Conservation (phyloP, 192 early-diverging fungal genomes). For the Dissophora ornata region DNA sequence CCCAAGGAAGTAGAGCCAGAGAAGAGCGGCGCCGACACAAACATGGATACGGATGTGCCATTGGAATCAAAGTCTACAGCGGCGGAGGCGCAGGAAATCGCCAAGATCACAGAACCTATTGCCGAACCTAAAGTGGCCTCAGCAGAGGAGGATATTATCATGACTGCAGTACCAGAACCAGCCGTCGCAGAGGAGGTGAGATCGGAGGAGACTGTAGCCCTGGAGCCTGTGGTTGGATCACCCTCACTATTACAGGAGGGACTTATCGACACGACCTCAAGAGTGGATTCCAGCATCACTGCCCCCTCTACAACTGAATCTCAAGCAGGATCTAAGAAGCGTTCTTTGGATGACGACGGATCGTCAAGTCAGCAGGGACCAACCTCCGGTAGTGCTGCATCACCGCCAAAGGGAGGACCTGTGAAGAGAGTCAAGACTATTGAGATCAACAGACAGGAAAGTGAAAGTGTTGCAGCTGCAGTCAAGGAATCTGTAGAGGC, state of each 20-base stretch:
- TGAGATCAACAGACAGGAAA: constrained; percentile 2
- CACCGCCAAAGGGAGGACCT: not conserved
- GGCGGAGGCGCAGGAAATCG: constrained; percentile 22
- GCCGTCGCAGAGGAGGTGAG: not conserved
- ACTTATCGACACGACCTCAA: constrained; percentile 32
- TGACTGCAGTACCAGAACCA: constrained; percentile 13
- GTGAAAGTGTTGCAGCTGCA: constrained; percentile 12
- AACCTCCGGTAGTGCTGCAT: not conserved
- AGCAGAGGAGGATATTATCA: constrained; percentile 27
- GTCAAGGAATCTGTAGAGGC: constrained; percentile 34
- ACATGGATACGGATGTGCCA: not conserved
- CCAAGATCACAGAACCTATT: constrained; percentile 10
- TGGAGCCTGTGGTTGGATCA: constrained; percentile 19
- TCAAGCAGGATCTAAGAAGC: constrained; percentile 19
- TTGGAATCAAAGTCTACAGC: not conserved
- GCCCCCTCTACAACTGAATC: not conserved
- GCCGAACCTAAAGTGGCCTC: constrained; percentile 9
- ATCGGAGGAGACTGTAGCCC: not conserved
- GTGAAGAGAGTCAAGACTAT: constrained; percentile 16
- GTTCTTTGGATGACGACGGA: constrained; percentile 1
- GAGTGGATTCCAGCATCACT: not conserved
- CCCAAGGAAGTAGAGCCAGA: constrained; percentile 18
- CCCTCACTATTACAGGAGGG: constrained; percentile 32
- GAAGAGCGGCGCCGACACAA: not conserved
- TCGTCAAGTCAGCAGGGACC: not conserved